Base-by-base conservation (phyloP, 202 grass and related monocot species). In the Carex arenaria region DNA sequence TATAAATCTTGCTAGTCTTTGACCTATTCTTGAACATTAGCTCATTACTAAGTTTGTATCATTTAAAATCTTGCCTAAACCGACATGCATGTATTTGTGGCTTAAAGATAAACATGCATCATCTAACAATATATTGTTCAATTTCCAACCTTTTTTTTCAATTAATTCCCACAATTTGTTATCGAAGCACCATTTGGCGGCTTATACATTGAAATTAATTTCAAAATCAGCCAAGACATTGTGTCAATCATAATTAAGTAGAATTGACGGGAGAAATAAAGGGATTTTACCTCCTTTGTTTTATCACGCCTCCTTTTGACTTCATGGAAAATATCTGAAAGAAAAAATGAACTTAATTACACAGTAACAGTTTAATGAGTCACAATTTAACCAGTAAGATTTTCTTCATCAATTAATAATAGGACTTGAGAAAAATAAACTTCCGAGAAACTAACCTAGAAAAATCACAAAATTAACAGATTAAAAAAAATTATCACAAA, bases 381-480 rank as follows among this genome's bases (percentile, higher is more conserved):
- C 26, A 26, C 26, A 10, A 71, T 22, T 47, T 56, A 77, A 36
- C 7, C 14, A 10, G 52, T 59, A 19, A 55, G 14, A 77, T 31
- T 26, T 15, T 31, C 30, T 56, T 15, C 52, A n/a, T n/a, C 52
- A n/a, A 34, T 34, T 77, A 77, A 57, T 19, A 77, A 54, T n/a
- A 13, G 28, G 30, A 77, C 3, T 36, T 36, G 0, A 57, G 7
- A n/a, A 54, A 31, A 75, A 73, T 4, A 34, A 34, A 57, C 23
- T 34, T 57, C 51, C n/a, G n/a, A 65, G 4, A 65, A 64, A 72
- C 13, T 23, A 72, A 68, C 40, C 53, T 45, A 20, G 8, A 22
- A 3, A 64, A 81, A 83, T 36, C 19, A 51, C 80, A 52, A 68
- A 83, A 67, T 69, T 15, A 83, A 47, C 64, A 65, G 22, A 71